Conservation (phyloP, 306 rosid genomes). For the Cucurbita argyrosperma region DNA sequence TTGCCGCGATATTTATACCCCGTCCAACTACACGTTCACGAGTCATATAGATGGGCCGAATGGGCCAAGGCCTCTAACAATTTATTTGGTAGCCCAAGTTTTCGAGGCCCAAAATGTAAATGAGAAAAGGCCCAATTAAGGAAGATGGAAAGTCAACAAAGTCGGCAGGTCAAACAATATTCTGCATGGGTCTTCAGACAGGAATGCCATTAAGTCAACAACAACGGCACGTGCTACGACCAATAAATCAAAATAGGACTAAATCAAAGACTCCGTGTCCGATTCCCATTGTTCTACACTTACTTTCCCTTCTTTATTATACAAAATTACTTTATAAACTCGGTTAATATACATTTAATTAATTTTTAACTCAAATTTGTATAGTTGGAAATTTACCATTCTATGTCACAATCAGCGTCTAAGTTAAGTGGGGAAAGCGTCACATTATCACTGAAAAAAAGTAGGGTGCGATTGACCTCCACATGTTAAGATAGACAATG, state of each 20-base stretch:
- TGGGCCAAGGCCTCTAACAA: background rate
- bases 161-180: constrained; percentile 1
- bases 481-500: too few species aligned
- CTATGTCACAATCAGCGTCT: too few species aligned
- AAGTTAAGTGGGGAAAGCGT: too few species aligned
- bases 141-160: background rate
- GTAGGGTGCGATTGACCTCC: too few species aligned
- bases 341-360: too few species aligned
- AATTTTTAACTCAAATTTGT: too few species aligned
- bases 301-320: background rate
- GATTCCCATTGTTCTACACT: background rate
- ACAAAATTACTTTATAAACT: too few species aligned
- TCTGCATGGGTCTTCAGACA: background rate
- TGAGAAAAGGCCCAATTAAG: background rate
- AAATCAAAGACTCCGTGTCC: background rate
- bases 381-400: too few species aligned
- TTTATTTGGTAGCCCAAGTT: too few species aligned
- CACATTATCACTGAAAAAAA: too few species aligned
- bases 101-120: background rate
- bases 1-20: background rate
- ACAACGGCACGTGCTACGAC: background rate
- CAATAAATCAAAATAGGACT: background rate
- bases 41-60: background rate
- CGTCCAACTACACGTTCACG: background rate
- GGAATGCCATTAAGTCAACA: background rate